These are phyloP conservation scores for Acaromyces ingoldii DNA, from an alignment of 1,284 basidiomycete genomes.

Conservation along the genomic window DNA sequence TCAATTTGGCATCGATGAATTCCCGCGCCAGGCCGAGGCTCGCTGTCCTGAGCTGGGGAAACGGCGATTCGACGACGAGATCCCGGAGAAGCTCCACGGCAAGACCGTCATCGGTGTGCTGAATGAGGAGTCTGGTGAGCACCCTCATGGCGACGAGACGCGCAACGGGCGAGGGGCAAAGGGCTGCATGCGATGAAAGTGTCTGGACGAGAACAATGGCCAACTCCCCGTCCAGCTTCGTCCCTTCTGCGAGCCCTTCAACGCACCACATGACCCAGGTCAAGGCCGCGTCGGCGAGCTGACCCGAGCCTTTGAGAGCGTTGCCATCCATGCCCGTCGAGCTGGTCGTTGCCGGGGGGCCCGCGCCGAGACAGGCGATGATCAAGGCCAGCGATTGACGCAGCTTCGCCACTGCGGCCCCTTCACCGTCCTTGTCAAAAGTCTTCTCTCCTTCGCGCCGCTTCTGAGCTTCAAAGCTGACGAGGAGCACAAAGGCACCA, in stretches of 20 bases:
- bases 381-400: slow-evolving; percentile 8
- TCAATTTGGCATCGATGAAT: not conserved
- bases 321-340: slow-evolving; percentile 1
- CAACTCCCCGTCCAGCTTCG: slow-evolving; percentile 11
- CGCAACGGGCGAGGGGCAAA: slow-evolving; percentile 21
- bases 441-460: too few species aligned
- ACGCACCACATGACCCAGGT: slow-evolving; percentile 16
- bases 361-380: slow-evolving; percentile 9
- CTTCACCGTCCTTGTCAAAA: not conserved
- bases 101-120: slow-evolving; percentile 6
- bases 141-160: slow-evolving; percentile 23
- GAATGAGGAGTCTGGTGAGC: slow-evolving; percentile 16
- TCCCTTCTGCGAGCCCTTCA: slow-evolving; percentile 11
- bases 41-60: slow-evolving; percentile 26
- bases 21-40: slow-evolving; percentile 2
- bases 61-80: slow-evolving; percentile 25
- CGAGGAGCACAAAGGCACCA: slow-evolving; percentile 13
- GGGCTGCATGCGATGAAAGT: slow-evolving; percentile 32
- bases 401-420: not conserved
- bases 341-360: not conserved
- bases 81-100: slow-evolving; percentile 16
- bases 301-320: not conserved
- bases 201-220: slow-evolving; percentile 20
- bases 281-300: slow-evolving; percentile 10
- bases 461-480: too few species aligned